Evolutionary conservation across 495 filamentous ascomycete species (phyloP).

Genomic region (Aspergillus bertholletiae): DNA sequence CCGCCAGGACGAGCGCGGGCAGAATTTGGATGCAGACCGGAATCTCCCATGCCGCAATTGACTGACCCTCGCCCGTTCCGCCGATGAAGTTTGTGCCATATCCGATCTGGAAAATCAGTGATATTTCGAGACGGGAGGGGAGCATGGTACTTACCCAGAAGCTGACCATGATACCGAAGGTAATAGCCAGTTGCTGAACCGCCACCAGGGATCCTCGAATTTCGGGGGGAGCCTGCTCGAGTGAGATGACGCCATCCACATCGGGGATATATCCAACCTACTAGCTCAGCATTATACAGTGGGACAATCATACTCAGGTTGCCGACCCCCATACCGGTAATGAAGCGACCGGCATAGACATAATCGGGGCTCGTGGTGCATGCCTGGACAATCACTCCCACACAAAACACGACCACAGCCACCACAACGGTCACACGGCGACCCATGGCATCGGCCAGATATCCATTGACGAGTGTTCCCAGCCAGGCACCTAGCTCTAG

Average conservation of each 20-base stretch:
- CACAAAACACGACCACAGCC: slow-evolving; percentile 64
- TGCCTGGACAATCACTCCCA: slow-evolving; percentile 75
- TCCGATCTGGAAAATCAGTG: slow-evolving; percentile 38
- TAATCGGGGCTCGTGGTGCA: slow-evolving; percentile 51
- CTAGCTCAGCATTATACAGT: slow-evolving; percentile 59
- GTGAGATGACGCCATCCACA: slow-evolving; percentile 57
- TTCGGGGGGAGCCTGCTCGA: slow-evolving; percentile 57
- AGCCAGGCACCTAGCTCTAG: slow-evolving; percentile 83
- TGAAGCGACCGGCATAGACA: slow-evolving; percentile 74
- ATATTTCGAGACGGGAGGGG: not conserved
- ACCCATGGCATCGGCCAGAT: slow-evolving; percentile 69
- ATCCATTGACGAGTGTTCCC: slow-evolving; percentile 69
- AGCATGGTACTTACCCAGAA: slow-evolving; percentile 56
- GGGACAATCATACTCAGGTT: slow-evolving; percentile 52
- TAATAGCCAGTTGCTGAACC: slow-evolving; percentile 67
- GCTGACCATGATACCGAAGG: slow-evolving; percentile 60
- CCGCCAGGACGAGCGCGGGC: slow-evolving; percentile 37
- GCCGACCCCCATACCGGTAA: slow-evolving; percentile 53
- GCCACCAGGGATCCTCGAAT: slow-evolving; percentile 69
- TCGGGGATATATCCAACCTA: slow-evolving; percentile 18
- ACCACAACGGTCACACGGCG: slow-evolving; percentile 71
- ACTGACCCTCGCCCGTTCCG: slow-evolving; percentile 38
- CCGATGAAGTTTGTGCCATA: slow-evolving; percentile 47
- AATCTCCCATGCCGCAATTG: slow-evolving; percentile 41
- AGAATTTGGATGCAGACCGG: slow-evolving; percentile 43